phyloP scores from a whole-genome alignment of 139 green algal species.

The Coccomyxa sp. region DNA sequence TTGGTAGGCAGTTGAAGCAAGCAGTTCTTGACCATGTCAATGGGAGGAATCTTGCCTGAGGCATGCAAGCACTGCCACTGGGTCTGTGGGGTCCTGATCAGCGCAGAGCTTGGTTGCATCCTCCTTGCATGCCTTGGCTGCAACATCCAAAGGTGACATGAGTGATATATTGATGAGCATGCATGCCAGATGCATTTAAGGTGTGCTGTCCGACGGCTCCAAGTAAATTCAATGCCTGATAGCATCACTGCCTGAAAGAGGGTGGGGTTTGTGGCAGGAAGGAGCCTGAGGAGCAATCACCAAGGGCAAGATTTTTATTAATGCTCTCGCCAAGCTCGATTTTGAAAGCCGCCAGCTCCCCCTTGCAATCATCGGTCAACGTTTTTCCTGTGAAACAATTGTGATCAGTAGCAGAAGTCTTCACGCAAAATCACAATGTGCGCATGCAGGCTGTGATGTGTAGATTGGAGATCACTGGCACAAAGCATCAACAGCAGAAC shows the following conservation, averaged over 20 bases:
- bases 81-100: conserved; percentile 27
- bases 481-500: neutral
- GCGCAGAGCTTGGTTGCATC: conserved; percentile 67
- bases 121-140: conserved; percentile 62
- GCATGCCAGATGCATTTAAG: too few species aligned
- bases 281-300: conserved; percentile 17
- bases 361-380: conserved; percentile 48
- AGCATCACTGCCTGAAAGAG: too few species aligned
- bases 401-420: neutral
- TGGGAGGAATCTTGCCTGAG: conserved; percentile 29
- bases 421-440: too few species aligned
- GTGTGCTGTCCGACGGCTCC: too few species aligned
- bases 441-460: neutral
- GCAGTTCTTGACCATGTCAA: neutral
- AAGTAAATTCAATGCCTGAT: too few species aligned
- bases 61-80: conserved; percentile 58
- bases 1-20: neutral
- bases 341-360: conserved; percentile 69
- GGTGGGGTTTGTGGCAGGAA: too few species aligned
- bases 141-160: neutral
- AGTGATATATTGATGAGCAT: too few species aligned
- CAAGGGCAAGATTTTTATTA: conserved; percentile 72
- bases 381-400: conserved; percentile 19
- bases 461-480: too few species aligned
- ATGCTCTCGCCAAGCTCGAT: conserved; percentile 67